phyloP scores from a whole-genome alignment of 208 protist genomes.

The Crithidia expoeki region DNA sequence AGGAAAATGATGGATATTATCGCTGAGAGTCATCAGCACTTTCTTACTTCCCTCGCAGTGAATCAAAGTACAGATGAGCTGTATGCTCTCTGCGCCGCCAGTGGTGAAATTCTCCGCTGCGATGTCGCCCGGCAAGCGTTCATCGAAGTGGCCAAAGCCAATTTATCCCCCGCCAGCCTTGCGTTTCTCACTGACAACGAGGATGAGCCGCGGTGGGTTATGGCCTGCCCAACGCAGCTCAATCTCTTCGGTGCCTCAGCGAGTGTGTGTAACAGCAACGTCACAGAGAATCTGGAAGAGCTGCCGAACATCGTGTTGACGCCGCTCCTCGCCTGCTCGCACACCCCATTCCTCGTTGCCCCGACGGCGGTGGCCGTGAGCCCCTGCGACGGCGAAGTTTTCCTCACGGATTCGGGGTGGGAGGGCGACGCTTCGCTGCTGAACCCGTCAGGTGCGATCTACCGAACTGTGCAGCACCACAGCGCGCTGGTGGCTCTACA shows the following conservation, averaged over 20 bases:
- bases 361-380: conserved; percentile 52
- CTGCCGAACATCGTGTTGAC: neutral
- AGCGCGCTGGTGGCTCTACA: conserved; percentile 61
- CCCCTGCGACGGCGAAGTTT: conserved; percentile 49
- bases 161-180: conserved; percentile 5
- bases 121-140: conserved; percentile 19
- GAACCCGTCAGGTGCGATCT: conserved; percentile 65
- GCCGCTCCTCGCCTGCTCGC: conserved; percentile 37
- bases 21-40: conserved; percentile 38
- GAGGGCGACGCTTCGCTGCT: conserved; percentile 64
- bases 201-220: conserved; percentile 40
- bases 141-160: neutral
- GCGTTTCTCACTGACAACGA: conserved; percentile 43
- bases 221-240: neutral
- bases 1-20: conserved; percentile 50
- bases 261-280: neutral
- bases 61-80: conserved; percentile 27
- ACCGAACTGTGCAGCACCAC: conserved; percentile 57
- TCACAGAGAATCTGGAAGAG: neutral
- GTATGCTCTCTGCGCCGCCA: conserved; percentile 54
- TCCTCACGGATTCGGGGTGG: conserved; percentile 74
- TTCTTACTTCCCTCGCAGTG: conserved; percentile 42
- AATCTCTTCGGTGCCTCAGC: neutral
- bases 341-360: conserved; percentile 50
- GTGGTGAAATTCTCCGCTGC: conserved; percentile 49